phyloP scores from a whole-genome alignment of 495 filamentous ascomycete species.

The Elaphomyces granulatus region DNA sequence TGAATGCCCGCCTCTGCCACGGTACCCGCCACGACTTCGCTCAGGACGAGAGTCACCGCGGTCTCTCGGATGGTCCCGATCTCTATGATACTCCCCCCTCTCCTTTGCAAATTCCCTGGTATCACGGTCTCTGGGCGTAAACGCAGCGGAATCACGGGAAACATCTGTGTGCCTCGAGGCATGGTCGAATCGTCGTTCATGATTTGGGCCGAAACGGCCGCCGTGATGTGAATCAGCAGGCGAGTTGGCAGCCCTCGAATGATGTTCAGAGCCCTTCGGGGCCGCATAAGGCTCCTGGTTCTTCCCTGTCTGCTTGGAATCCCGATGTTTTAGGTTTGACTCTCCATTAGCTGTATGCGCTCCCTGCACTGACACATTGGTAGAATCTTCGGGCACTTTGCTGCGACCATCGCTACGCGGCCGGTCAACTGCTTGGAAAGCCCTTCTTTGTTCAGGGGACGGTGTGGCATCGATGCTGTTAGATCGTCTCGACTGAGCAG shows the following conservation, averaged over 20 bases:
- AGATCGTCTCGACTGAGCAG: conserved; percentile 27
- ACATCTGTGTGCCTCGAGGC: conserved; percentile 28
- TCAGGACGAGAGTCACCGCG: conserved; percentile 35
- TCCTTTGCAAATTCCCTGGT: conserved; percentile 2
- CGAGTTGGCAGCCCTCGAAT: conserved; percentile 16
- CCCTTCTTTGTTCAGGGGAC: conserved; percentile 23
- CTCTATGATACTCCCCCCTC: conserved; percentile 12
- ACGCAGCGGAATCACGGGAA: conserved; percentile 14
- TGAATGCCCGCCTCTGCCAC: conserved; percentile 35
- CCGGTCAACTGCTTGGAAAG: conserved; percentile 19
- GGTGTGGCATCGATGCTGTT: conserved; percentile 20
- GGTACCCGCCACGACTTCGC: conserved; percentile 38
- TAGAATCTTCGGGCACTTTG: conserved; percentile 22
- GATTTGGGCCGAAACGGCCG: conserved; percentile 15
- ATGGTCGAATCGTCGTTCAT: conserved; percentile 26
- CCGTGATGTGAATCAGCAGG: conserved; percentile 24
- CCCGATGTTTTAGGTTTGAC: conserved; percentile 18
- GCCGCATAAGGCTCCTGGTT: conserved; percentile 17
- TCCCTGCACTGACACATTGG: conserved; percentile 10
- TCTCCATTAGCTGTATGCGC: conserved; percentile 20
- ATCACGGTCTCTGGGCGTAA: conserved; percentile 4
- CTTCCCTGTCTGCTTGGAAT: conserved; percentile 21
- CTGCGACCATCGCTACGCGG: conserved; percentile 14
- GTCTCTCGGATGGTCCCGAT: conserved; percentile 30
- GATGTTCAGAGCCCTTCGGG: conserved; percentile 18